phyloP scores from a whole-genome alignment of 192 early-diverging fungal genomes.

The Backusella parvicylindrica region DNA sequence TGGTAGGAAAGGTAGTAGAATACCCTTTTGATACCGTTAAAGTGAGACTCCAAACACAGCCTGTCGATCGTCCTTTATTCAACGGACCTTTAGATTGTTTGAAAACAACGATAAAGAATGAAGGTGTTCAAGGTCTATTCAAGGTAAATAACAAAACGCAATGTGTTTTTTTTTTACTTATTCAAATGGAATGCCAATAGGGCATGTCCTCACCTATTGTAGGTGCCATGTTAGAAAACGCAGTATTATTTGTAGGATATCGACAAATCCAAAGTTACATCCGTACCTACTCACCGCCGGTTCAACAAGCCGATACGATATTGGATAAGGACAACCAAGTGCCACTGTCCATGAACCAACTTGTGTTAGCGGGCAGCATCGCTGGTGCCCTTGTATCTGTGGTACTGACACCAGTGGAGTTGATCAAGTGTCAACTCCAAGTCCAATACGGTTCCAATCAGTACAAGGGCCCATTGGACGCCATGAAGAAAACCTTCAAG shows the following conservation, averaged over 20 bases:
- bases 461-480: slow-evolving; percentile 45
- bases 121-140: slow-evolving; percentile 86
- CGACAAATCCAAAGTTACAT: slow-evolving; percentile 77
- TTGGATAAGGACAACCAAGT: slow-evolving; percentile 22
- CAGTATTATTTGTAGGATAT: slow-evolving; percentile 85
- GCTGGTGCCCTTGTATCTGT: slow-evolving; percentile 86
- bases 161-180: not conserved
- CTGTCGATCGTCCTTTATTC: slow-evolving; percentile 60
- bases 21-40: slow-evolving; percentile 96
- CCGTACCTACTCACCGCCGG: slow-evolving; percentile 38
- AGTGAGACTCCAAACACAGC: slow-evolving; percentile 88
- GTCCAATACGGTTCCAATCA: slow-evolving; percentile 62
- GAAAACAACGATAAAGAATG: slow-evolving; percentile 62
- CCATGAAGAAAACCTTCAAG: slow-evolving; percentile 41
- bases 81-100: slow-evolving; percentile 82
- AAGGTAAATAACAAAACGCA: slow-evolving; percentile 52
- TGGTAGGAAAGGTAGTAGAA: slow-evolving; percentile 91
- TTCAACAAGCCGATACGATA: not conserved
- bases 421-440: slow-evolving; percentile 96
- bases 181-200: slow-evolving; percentile 35
- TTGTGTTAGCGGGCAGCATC: slow-evolving; percentile 78
- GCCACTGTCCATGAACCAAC: slow-evolving; percentile 60
- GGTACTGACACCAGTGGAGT: slow-evolving; percentile 91
- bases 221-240: slow-evolving; percentile 95
- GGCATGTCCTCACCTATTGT: slow-evolving; percentile 88